These are phyloP conservation scores for Sanguinoderma infundibulare DNA, from an alignment of 1,284 basidiomycete species.

Conservation along the genomic window DNA sequence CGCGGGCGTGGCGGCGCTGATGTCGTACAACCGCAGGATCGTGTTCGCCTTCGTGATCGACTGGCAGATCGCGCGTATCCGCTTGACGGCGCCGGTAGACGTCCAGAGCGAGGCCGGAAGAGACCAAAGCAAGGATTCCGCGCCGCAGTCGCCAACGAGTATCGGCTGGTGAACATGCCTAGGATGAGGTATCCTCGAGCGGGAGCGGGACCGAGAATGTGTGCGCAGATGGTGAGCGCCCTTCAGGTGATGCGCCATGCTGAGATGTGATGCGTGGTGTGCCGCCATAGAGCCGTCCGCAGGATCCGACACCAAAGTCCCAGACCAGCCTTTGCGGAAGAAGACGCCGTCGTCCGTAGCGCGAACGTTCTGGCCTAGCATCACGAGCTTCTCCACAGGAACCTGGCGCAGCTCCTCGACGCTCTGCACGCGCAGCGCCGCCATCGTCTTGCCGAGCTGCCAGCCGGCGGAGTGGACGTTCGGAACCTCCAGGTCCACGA, in stretches of 20 bases:
- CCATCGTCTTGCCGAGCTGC: slow-evolving; percentile 65
- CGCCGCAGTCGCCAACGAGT: slow-evolving; percentile 74
- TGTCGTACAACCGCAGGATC: slow-evolving; percentile 72
- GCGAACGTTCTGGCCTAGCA: slow-evolving; percentile 51
- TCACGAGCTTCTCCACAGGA: slow-evolving; percentile 57
- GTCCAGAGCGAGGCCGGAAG: slow-evolving; percentile 64
- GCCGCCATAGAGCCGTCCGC: slow-evolving; percentile 26
- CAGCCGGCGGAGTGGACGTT: slow-evolving; percentile 64
- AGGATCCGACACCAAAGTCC: slow-evolving; percentile 44
- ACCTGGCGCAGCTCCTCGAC: slow-evolving; percentile 65
- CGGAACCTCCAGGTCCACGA: slow-evolving; percentile 63
- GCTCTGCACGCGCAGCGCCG: slow-evolving; percentile 51
- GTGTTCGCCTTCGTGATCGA: slow-evolving; percentile 62
- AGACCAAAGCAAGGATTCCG: slow-evolving; percentile 67
- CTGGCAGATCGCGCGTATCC: slow-evolving; percentile 74
- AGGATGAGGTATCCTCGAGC: slow-evolving; percentile 32
- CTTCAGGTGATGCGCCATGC: slow-evolving; percentile 35
- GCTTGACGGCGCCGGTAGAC: slow-evolving; percentile 57
- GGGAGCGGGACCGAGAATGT: slow-evolving; percentile 34
- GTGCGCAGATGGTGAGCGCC: slow-evolving; percentile 32
- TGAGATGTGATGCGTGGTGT: slow-evolving; percentile 29
- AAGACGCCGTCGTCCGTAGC: slow-evolving; percentile 71
- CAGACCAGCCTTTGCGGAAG: slow-evolving; percentile 63
- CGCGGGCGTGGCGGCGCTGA: slow-evolving; percentile 58
- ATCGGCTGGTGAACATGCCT: slow-evolving; percentile 55